Evolutionary conservation across 441 rosid genomes (phyloP).

Genomic region (Melastoma candidum): DNA sequence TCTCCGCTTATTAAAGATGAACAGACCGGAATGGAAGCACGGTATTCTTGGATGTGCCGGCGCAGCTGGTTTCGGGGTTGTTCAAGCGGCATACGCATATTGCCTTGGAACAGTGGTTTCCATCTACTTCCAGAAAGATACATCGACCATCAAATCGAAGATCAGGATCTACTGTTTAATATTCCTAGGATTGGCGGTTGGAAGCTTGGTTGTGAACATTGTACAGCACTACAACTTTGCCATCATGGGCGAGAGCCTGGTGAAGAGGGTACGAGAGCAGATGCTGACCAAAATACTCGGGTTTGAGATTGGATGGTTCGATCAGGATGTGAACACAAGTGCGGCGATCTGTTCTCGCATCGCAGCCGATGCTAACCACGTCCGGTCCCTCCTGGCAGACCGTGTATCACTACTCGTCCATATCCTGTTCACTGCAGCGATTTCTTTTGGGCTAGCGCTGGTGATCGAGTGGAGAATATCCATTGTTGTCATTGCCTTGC

Average conservation of each 20-base stretch:
- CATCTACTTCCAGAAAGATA: constrained; percentile 26
- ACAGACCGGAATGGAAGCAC: constrained; percentile 27
- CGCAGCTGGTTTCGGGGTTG: constrained; percentile 24
- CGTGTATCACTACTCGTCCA: constrained; percentile 23
- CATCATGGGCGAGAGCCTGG: constrained; percentile 27
- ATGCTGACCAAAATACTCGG: constrained; percentile 25
- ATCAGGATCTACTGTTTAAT: constrained; percentile 22
- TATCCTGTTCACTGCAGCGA: constrained; percentile 20
- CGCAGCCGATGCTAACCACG: constrained; percentile 23
- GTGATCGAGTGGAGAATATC: constrained; percentile 26
- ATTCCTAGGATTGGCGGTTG: constrained; percentile 23
- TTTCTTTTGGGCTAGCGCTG: constrained; percentile 20
- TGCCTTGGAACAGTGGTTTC: constrained; percentile 30
- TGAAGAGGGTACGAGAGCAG: constrained; percentile 27
- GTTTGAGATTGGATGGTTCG: constrained; percentile 36
- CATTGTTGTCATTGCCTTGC: constrained; percentile 25
- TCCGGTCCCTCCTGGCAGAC: constrained; percentile 30
- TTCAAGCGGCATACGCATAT: constrained; percentile 27
- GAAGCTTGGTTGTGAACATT: constrained; percentile 24
- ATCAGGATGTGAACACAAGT: constrained; percentile 30
- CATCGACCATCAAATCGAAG: constrained; percentile 23
- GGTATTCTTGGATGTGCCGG: constrained; percentile 30
- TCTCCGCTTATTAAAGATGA: constrained; percentile 28
- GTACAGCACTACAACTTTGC: constrained; percentile 36
- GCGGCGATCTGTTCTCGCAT: constrained; percentile 30